Base-by-base conservation (phyloP, 176 grass and related monocot species). In the Carex cristatella region DNA sequence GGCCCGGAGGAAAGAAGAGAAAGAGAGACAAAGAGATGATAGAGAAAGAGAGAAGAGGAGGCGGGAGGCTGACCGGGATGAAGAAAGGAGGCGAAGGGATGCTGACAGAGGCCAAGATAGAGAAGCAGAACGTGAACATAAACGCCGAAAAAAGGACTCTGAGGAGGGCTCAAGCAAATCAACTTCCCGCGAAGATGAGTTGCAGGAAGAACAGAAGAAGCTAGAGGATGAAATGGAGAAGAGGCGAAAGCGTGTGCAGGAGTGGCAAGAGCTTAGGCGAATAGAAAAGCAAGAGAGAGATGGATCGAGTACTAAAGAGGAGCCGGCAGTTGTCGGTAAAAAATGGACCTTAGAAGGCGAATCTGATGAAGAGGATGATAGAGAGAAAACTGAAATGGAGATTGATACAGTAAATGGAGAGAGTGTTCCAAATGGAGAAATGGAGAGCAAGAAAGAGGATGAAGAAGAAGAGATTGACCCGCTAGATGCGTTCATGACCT, bases 301-400 rank as follows among this genome's bases (percentile, higher is more conserved):
- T 42, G 72, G 85, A 3, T 15, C 37, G 7, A 27, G 23, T 1
- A 76, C 81, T 35, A 88, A 79, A 63, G 89, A 89, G 15, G 89
- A 46, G 5, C 69, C 14, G 19, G 61, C 57, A 15, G 81, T 81
- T 40, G 79, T 71, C 3, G 95, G 91, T 56, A 98, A 94, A 79
- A 98, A 98, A 61, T 98, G 96, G 96, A 98, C 96, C 70, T 88
- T 98, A 79, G 96, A 98, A 13, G 96, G 96, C 0, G 96, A 98
- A 78, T 98, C 96, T 23, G 96, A 98, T 58, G 96, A 98, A 56
- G 96, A 97, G 44, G 95, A 79, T 31, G 79, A 89, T 31, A 90
- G 88, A 32, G 90, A 92, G 65, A 88, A 85, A 42, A 58, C 37
- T 32, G 87, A 89, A 53, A 89, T 92, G 91, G 88, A 83, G 42